Conservation (phyloP, 805 yeast genomes). For the Candida dendrica region DNA sequence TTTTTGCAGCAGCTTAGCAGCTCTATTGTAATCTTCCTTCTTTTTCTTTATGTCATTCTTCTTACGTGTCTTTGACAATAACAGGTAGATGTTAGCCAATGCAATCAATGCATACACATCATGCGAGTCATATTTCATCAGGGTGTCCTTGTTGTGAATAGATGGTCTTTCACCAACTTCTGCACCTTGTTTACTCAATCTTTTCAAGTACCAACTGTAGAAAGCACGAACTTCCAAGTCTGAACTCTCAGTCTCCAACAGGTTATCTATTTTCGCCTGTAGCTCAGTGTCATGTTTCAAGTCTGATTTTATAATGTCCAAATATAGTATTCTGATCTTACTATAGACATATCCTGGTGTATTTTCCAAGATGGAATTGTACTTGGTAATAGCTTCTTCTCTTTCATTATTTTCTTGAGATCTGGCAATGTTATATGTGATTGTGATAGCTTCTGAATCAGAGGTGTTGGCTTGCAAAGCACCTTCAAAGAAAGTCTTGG, state of each 20-base stretch:
- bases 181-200: constrained; percentile 38
- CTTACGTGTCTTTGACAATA: constrained; percentile 71
- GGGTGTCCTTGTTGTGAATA: constrained; percentile 75
- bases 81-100: constrained; percentile 79
- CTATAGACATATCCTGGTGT: constrained; percentile 74
- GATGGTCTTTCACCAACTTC: constrained; percentile 58
- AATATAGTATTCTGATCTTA: constrained; percentile 58
- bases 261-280: constrained; percentile 43
- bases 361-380: constrained; percentile 46
- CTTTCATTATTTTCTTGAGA: constrained; percentile 42
- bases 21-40: constrained; percentile 73
- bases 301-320: constrained; percentile 46
- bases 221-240: constrained; percentile 83
- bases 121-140: constrained; percentile 76
- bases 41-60: constrained; percentile 47
- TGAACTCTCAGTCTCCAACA: constrained; percentile 48
- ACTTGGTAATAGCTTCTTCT: constrained; percentile 25
- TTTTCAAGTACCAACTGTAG: constrained; percentile 79
- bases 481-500: constrained; percentile 46
- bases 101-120: constrained; percentile 87
- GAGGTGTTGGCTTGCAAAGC: constrained; percentile 32
- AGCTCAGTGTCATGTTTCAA: constrained; percentile 30
- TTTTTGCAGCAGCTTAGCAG: constrained; percentile 88
- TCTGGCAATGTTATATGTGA: constrained; percentile 73
- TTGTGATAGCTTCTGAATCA: constrained; percentile 31